Evolutionary conservation across 139 green algal genomes (phyloP), one percentile per base, ranked within the genome.

Genomic region (Auxenochlorella protothecoides): DNA sequence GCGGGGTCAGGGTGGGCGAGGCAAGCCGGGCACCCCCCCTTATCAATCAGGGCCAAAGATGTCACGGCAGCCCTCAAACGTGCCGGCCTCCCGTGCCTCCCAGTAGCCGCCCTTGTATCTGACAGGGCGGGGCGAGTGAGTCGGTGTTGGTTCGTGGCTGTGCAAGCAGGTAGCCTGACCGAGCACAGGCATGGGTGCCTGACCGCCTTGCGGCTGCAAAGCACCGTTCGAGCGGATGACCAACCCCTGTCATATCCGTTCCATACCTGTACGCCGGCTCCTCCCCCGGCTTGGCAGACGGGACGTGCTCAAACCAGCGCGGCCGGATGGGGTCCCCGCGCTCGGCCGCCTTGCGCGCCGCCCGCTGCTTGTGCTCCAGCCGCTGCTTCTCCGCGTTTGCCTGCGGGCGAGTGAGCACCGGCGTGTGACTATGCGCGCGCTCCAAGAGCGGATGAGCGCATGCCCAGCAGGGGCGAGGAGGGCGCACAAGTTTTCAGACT

Each of bases 291-390:
- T 70, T 64, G 55, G 62, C 59, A 44, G 27, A 44, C 27, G 27
- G 27, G 4, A 56, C 55, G 63, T 63, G 72, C 61, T 80, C 55
- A 69, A 91, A 92, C 86, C 87, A 91, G 65, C 84, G 70, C 5
- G 87, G 86, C 70, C 78, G 62, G 63, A 90, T 77, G 27, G 84
- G 79, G 15, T 88, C 85, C 27, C 87, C 81, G 51, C 74, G 55
- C 77, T 92, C 85, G 69, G 84, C 86, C 59, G 85, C 84, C 76
- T 88, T 87, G 44, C 87, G 75, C 12, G 86, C 87, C 59, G 85
- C 85, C 3, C 87, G 71, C 75, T 92, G 90, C 87, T 96, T 96
- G 79, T 89, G 79, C 83, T 96, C 90, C 68, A 96, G 82, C 64
- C 90, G 75, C 72, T 89, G 88, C 81, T 96, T 96, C 81, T 94